phyloP scores from a whole-genome alignment of 2,329 filamentous ascomycete species.

The Penicillium digitatum region DNA sequence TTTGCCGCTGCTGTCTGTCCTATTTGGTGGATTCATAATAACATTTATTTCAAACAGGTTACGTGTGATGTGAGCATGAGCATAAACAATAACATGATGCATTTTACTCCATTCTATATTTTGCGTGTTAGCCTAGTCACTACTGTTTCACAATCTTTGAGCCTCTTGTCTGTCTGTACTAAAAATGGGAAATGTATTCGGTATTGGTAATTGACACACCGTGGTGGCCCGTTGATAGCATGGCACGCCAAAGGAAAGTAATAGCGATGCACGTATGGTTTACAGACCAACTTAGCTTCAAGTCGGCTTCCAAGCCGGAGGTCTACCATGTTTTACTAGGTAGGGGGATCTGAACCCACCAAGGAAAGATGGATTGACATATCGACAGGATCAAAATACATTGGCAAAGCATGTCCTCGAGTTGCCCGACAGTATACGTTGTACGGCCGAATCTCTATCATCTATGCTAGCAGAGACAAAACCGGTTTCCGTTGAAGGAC shows the following conservation, averaged over 20 bases:
- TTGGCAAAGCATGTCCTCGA: not conserved
- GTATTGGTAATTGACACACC: not conserved
- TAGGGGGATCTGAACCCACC: not conserved
- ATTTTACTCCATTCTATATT: constrained; percentile 17
- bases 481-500: not conserved
- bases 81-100: constrained; percentile 32
- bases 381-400: not conserved
- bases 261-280: not conserved
- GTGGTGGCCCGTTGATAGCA: not conserved
- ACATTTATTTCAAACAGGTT: constrained; percentile 24
- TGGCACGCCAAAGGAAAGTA: not conserved
- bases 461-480: not conserved
- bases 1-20: not conserved
- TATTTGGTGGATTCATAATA: not conserved
- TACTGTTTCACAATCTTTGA: constrained; percentile 10
- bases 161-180: constrained; percentile 3
- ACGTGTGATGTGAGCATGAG: constrained; percentile 37
- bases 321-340: not conserved
- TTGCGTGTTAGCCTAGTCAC: constrained; percentile 7
- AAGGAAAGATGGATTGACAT: not conserved
- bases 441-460: too few species aligned
- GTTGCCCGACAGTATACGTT: not conserved
- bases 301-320: too few species aligned
- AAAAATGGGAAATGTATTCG: not conserved
- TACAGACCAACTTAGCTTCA: not conserved